A percentile compares a stretch with the other conserved stretches of the same genome.
These are phyloP conservation scores for Camellia lanceoleosa DNA, from an alignment of 148 eudicot genomes.

Conservation along the genomic window DNA sequence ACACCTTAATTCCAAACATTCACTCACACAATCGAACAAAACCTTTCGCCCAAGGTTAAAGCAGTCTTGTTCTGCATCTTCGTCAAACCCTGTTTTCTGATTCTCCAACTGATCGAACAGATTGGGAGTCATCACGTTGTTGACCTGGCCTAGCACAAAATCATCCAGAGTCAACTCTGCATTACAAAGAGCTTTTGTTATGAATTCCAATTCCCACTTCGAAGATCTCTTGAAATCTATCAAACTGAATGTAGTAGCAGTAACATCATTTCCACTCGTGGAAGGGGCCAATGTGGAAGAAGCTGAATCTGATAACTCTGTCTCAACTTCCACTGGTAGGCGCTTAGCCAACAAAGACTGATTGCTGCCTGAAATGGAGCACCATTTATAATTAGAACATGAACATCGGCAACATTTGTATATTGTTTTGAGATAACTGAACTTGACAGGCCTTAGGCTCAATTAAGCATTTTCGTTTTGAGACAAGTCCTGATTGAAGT, in stretches of 20 bases:
- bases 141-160: constrained; percentile 39
- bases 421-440: not conserved
- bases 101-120: constrained; percentile 64
- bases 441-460: not conserved
- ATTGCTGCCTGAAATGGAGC: constrained; percentile 44
- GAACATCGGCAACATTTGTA: not conserved
- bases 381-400: constrained; percentile 5
- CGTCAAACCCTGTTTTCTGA: constrained; percentile 31
- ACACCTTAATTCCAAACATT: constrained; percentile 43
- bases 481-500: not conserved
- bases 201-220: constrained; percentile 64
- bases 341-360: constrained; percentile 30
- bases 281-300: constrained; percentile 35
- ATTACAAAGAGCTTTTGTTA: constrained; percentile 44
- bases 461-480: not conserved
- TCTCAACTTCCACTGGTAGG: constrained; percentile 40
- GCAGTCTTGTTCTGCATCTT: constrained; percentile 24
- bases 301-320: constrained; percentile 49
- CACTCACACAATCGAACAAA: constrained; percentile 61
- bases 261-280: constrained; percentile 23
- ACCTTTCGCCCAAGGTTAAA: constrained; percentile 32
- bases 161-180: constrained; percentile 44
- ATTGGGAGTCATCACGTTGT: constrained; percentile 35
- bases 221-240: constrained; percentile 35
- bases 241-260: constrained; percentile 14